Conservation (phyloP, 768 basidiomycete species). For the Tylopilus balloui region DNA sequence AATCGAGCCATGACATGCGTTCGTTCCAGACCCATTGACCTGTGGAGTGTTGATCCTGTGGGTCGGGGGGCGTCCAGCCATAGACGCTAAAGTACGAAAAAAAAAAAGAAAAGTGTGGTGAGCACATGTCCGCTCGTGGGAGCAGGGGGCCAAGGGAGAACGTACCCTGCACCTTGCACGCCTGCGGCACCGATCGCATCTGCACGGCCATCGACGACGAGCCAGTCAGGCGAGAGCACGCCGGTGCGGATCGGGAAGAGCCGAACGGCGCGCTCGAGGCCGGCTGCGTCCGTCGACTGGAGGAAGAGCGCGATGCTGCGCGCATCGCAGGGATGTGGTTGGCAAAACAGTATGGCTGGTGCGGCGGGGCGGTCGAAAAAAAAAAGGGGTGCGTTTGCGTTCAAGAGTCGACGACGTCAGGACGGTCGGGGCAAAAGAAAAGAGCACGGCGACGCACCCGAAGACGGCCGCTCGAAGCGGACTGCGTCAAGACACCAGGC, state of each 20-base stretch:
- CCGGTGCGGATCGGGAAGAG: conserved; percentile 87
- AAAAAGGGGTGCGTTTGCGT: too few relatives aligned
- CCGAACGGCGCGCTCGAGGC: conserved; percentile 63
- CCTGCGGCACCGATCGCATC: conserved; percentile 68
- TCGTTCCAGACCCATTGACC: conserved; percentile 44
- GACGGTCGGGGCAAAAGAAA: neutral
- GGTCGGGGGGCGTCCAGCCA: conserved; percentile 10
- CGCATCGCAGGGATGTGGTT: conserved; percentile 32
- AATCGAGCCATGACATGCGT: conserved; percentile 47
- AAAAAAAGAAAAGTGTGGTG: too few relatives aligned
- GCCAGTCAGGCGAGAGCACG: conserved; percentile 72
- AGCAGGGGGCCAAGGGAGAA: neutral
- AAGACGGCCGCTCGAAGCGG: conserved; percentile 20
- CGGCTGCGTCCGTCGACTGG: conserved; percentile 48
- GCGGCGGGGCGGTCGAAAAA: too few relatives aligned
- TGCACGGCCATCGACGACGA: conserved; percentile 51
- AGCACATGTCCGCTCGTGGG: neutral
- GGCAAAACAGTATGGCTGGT: conserved; percentile 55
- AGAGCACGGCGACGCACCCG: conserved; percentile 4
- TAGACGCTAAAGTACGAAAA: conserved; percentile 18
- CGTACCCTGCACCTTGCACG: conserved; percentile 72
- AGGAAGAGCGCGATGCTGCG: conserved; percentile 49
- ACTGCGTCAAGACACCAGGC: conserved; percentile 11
- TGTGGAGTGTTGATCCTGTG: conserved; percentile 21
- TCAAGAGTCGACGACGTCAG: neutral